These are phyloP conservation scores for Cladosporium sp. DNA, from an alignment of 2,329 filamentous ascomycete species.

Conservation along the genomic window DNA sequence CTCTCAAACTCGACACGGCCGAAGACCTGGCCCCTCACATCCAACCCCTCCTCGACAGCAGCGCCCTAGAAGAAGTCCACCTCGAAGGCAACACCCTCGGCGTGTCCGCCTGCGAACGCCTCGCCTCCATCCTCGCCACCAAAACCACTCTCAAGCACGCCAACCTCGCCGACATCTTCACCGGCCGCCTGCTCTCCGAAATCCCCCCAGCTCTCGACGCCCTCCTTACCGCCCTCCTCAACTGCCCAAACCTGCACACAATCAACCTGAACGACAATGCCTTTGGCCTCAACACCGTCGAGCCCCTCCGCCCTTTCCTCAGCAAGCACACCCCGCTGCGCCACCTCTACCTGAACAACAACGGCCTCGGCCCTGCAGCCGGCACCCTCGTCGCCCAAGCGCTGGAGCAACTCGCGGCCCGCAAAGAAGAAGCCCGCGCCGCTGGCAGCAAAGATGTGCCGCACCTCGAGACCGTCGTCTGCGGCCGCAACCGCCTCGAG, in stretches of 20 bases:
- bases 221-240: slow-evolving; percentile 80
- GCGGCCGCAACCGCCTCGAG: slow-evolving; percentile 91
- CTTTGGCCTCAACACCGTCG: slow-evolving; percentile 92
- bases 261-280: slow-evolving; percentile 97
- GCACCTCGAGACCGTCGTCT: slow-evolving; percentile 91
- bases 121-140: slow-evolving; percentile 76
- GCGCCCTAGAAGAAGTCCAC: slow-evolving; percentile 77
- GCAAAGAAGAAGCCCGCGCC: slow-evolving; percentile 75
- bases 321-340: slow-evolving; percentile 82
- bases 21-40: slow-evolving; percentile 84
- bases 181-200: slow-evolving; percentile 84
- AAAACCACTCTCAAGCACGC: slow-evolving; percentile 73
- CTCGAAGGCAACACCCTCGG: slow-evolving; percentile 91
- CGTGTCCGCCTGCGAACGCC: slow-evolving; percentile 77
- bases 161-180: slow-evolving; percentile 97
- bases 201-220: slow-evolving; percentile 85
- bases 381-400: slow-evolving; percentile 87
- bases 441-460: slow-evolving; percentile 65
- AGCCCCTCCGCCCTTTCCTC: slow-evolving; percentile 87
- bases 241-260: slow-evolving; percentile 80
- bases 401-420: slow-evolving; percentile 73
- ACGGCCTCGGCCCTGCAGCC: slow-evolving; percentile 87
- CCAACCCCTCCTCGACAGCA: slow-evolving; percentile 64
- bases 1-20: slow-evolving; percentile 85
- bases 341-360: slow-evolving; percentile 96